Evolutionary conservation across 208 protist genomes (phyloP).

Genomic region (Leishmania aethiopica): DNA sequence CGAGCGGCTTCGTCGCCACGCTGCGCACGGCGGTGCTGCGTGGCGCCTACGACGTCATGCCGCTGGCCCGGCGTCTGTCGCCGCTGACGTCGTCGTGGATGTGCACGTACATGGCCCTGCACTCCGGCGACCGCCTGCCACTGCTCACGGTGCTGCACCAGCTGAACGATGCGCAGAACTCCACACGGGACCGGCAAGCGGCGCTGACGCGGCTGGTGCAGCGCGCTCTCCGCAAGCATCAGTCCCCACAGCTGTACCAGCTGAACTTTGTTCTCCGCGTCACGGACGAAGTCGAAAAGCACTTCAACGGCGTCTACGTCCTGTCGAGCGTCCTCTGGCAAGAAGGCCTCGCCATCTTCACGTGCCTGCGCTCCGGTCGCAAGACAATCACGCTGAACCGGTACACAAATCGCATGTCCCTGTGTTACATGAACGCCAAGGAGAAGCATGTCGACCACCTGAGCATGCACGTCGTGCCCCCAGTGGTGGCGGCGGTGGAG

Average conservation of each 20-base stretch:
- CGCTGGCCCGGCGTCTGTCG: conserved; percentile 68
- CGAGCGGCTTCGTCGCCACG: conserved; percentile 45
- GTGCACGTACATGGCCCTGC: conserved; percentile 65
- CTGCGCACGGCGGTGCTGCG: conserved; percentile 38
- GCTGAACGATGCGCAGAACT: conserved; percentile 41
- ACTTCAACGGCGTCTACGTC: conserved; percentile 77
- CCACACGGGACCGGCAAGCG: conserved; percentile 44
- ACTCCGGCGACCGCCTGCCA: conserved; percentile 71
- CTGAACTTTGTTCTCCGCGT: conserved; percentile 81
- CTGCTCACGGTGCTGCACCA: conserved; percentile 63
- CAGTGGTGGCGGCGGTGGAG: conserved; percentile 56
- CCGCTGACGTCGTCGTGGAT: conserved; percentile 65
- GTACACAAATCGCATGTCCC: conserved; percentile 34
- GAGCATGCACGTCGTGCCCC: conserved; percentile 39
- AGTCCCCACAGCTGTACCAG: conserved; percentile 46
- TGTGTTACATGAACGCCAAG: conserved; percentile 51
- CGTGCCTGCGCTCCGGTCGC: conserved; percentile 64
- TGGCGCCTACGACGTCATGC: conserved; percentile 65
- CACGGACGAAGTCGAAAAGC: conserved; percentile 49
- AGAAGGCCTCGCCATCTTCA: conserved; percentile 60
- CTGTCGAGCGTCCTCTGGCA: conserved; percentile 42
- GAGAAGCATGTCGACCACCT: conserved; percentile 43
- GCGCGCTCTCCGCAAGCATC: conserved; percentile 61
- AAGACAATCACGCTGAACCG: conserved; percentile 76
- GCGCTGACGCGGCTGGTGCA: conserved; percentile 50